Conservation (phyloP, 257 asterid genomes). For the Solanum ahanhuiri region DNA sequence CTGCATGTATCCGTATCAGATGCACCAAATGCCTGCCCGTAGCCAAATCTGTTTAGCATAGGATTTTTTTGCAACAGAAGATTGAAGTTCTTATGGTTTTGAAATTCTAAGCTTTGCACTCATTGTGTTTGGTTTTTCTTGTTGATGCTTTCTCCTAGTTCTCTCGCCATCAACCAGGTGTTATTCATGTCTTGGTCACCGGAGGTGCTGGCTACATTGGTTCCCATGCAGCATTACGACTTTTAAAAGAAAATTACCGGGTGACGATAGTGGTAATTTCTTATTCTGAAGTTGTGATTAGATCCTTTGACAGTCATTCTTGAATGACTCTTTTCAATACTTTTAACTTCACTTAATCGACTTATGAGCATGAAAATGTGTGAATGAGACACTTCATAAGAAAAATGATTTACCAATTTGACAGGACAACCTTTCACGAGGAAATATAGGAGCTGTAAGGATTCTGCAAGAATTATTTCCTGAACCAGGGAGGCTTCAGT, state of each 20-base stretch:
- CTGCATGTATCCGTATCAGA: background rate
- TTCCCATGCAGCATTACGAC: constrained; percentile 81
- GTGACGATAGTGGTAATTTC: constrained; percentile 85
- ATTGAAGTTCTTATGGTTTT: constrained; percentile 1
- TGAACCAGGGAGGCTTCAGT: constrained; percentile 85
- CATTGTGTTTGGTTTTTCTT: constrained; percentile 1
- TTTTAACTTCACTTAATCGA: background rate
- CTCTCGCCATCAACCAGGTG: constrained; percentile 70
- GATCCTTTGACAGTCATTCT: constrained; percentile 1
- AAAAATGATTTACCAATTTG: background rate
- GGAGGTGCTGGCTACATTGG: constrained; percentile 99
- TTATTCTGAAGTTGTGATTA: background rate
- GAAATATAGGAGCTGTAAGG: constrained; percentile 74
- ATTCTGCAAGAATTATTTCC: constrained; percentile 71
- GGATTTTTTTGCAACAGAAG: background rate
- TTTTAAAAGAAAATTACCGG: constrained; percentile 71
- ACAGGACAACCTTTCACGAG: constrained; percentile 90
- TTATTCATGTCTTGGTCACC: constrained; percentile 83
- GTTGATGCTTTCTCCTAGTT: constrained; percentile 34
- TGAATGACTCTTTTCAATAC: background rate
- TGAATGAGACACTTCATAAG: background rate
- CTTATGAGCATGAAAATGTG: background rate
- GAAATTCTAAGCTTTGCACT: background rate
- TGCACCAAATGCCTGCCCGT: background rate
- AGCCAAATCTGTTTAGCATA: background rate